Base-by-base conservation (phyloP, 768 basidiomycete genomes). In the Tephrocybe sp. region DNA sequence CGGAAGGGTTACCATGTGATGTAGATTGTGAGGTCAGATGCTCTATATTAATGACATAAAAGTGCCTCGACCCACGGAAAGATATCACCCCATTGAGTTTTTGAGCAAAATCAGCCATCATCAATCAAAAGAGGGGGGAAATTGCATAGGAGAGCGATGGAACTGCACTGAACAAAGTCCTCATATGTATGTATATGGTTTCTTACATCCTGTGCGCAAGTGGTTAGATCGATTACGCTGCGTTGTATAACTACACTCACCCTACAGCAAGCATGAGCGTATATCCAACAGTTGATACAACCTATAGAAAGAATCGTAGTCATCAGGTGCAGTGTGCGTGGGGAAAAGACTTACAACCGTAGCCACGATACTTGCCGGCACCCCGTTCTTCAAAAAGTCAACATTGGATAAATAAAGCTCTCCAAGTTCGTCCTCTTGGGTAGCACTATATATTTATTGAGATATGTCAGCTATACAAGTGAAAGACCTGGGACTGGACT, bases 361-460 rank as follows among this genome's bases (percentile, higher is more conserved):
- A 12, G 96, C 89, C 39, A 98, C 83, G 49, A 97, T 75, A 56
- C 92, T 94, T n/a, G 95, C 92, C 0, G 93, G 95, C 14, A 98
- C 83, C 39, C 95, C 93, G 58, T 92, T 94, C 74, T 91, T 92
- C 58, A 97, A 69, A 72, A 98, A 97, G 68, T 98, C 95, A 8
- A 86, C 67, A 65, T 91, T 85, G 44, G 85, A 71, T 39, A 94
- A 75, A 73, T 97, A 99, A 33, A 88, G 69, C 59, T 92, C 84
- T 2, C 97, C 96, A 46, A 98, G 78, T 62, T 97, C 94, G 65
- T 98, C 89, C 62, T 97, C 95, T 66, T 96, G 91, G 6, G 92
- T 91, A 4, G 92, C 91, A 43, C 89, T 92, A 53, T 48, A 61
- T 33, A 38, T 40, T n/a, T 42, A 20, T 26, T 36, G 49, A 39